These are phyloP conservation scores for Trichosanthes cucumerina DNA, from an alignment of 306 rosid genomes.

Conservation along the genomic window DNA sequence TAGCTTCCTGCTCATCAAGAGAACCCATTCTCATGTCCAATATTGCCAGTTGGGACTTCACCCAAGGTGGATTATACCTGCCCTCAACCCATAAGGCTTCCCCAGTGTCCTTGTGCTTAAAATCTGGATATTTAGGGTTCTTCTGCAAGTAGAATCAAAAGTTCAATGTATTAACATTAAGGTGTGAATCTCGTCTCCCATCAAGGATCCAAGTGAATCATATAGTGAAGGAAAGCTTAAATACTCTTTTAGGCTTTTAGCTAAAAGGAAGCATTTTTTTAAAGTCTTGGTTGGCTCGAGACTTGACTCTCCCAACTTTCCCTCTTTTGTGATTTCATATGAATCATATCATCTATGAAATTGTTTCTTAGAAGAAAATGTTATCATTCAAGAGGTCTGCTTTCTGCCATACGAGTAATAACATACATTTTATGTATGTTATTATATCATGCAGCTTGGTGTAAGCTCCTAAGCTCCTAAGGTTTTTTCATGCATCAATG, in stretches of 20 bases:
- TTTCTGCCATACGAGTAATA: background rate
- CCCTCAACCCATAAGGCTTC: slow-evolving; percentile 90
- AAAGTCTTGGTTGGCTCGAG: background rate
- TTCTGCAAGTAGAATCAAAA: slow-evolving; percentile 34
- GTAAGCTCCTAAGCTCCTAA: background rate
- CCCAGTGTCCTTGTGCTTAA: slow-evolving; percentile 91
- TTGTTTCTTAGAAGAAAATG: background rate
- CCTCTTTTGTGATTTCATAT: background rate
- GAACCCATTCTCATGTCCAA: slow-evolving; percentile 57
- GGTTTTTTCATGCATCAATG: background rate
- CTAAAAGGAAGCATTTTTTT: too few species aligned
- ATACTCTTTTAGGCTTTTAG: too few species aligned
- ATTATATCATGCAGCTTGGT: background rate
- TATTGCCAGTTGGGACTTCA: slow-evolving; percentile 71
- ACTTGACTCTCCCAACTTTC: background rate
- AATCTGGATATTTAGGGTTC: slow-evolving; percentile 83
- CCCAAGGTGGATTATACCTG: slow-evolving; percentile 75
- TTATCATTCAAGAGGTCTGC: background rate
- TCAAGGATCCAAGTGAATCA: background rate
- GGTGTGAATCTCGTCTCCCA: background rate
- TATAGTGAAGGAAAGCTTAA: background rate
- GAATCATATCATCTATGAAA: background rate
- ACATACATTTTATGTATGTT: background rate
- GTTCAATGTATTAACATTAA: background rate
- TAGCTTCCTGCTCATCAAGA: slow-evolving; percentile 26